Percentiles rank a stretch among this genome's conserved stretches.
phyloP scores from a whole-genome alignment of 495 filamentous ascomycete species.

The Penicillium fimorum region DNA sequence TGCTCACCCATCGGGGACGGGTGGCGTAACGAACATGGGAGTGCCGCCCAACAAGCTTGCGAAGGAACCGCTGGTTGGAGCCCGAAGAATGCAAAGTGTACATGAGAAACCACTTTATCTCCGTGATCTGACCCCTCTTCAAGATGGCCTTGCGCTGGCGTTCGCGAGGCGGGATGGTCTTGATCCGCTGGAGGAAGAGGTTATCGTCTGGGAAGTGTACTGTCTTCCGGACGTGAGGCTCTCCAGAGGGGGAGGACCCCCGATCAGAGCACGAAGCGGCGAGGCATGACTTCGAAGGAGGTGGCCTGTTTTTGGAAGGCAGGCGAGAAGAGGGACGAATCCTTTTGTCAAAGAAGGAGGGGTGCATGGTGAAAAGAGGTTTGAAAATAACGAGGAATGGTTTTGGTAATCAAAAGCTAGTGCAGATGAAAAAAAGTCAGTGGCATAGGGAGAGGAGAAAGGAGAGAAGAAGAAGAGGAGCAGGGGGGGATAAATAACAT shows the following conservation, averaged over 20 bases:
- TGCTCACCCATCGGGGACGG: not conserved
- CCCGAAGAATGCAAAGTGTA: not conserved
- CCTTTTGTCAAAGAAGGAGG: not conserved
- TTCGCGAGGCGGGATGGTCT: not conserved
- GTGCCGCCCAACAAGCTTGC: not conserved
- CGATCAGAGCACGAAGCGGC: not conserved
- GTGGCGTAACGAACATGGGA: not conserved
- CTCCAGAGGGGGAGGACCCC: not conserved
- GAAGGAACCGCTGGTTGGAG: not conserved
- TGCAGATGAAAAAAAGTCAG: conserved; percentile 2
- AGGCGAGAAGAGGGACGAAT: not conserved
- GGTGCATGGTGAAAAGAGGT: not conserved
- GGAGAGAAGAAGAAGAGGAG: not conserved
- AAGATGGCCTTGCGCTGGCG: not conserved
- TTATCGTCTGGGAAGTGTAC: conserved; percentile 1
- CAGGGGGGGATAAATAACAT: not conserved
- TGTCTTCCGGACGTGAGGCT: not conserved
- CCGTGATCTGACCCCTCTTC: not conserved
- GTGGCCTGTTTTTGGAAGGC: not conserved
- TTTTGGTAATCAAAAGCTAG: not conserved
- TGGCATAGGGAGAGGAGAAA: conserved; percentile 3
- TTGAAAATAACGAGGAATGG: not conserved
- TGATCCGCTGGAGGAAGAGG: not conserved
- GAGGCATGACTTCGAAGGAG: conserved; percentile 3
- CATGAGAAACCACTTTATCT: not conserved